Evolutionary conservation across 305 asterid genomes (phyloP).

Genomic region (Fraxinus dipetala): DNA sequence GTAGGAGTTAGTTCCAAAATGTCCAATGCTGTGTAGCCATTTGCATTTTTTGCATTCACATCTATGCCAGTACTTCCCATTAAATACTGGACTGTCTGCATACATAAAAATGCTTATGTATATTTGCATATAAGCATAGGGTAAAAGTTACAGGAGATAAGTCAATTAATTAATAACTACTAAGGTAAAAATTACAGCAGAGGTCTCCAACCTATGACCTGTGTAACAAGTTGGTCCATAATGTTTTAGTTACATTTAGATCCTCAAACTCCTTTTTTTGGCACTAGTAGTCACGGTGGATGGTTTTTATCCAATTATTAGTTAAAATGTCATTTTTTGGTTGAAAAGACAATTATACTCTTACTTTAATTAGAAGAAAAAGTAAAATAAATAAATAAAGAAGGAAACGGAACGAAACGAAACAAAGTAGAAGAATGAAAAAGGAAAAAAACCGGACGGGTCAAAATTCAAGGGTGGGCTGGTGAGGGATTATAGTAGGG

Average conservation of each 20-base stretch:
- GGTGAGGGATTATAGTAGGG: no score
- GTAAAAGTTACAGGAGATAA: not conserved
- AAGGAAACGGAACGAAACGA: no score
- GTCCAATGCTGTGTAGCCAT: slow-evolving; percentile 26
- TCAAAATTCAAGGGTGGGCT: no score
- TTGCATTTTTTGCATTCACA: slow-evolving; percentile 21
- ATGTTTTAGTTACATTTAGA: not conserved
- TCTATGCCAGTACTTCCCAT: slow-evolving; percentile 15
- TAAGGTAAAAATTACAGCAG: no score
- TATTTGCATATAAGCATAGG: not conserved
- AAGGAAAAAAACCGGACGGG: no score
- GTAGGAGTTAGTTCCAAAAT: slow-evolving; percentile 11
- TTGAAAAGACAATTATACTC: not conserved
- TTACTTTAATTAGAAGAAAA: no score
- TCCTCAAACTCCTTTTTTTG: not conserved
- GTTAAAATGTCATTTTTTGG: not conserved
- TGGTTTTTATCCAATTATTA: not conserved
- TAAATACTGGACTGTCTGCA: slow-evolving; percentile 33
- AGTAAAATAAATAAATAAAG: no score
- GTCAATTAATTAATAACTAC: not conserved
- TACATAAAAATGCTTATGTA: not conserved
- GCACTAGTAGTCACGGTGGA: not conserved
- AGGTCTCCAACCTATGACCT: no score
- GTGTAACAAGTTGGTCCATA: no score
- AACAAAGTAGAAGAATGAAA: no score